Percentiles rank a stretch among this genome's conserved stretches.
phyloP scores from a whole-genome alignment of 129 eudicot species.

The Helichrysum umbraculigerum region DNA sequence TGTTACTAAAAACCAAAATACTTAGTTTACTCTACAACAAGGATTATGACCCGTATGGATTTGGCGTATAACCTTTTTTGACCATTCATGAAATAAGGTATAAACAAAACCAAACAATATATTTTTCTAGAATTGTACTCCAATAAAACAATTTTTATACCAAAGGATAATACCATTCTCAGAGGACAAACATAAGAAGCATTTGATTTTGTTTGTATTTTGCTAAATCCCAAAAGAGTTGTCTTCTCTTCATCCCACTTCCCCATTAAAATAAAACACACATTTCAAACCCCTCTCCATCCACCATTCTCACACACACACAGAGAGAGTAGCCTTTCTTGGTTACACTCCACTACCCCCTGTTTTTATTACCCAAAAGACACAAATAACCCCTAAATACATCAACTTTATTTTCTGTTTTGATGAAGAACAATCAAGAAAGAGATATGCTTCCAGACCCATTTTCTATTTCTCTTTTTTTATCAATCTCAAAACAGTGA shows the following conservation, averaged over 20 bases:
- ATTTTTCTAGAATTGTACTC: too few species aligned
- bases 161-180: not conserved
- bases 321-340: conserved; percentile 20
- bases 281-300: conserved; percentile 32
- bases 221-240: conserved; percentile 26
- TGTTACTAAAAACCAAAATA: too few species aligned
- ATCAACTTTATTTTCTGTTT: conserved; percentile 26
- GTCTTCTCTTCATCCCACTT: conserved; percentile 22
- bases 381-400: conserved; percentile 19
- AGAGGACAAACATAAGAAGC: conserved; percentile 26
- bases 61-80: too few species aligned
- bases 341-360: conserved; percentile 47
- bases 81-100: not conserved
- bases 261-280: conserved; percentile 30
- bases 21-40: too few species aligned
- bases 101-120: not conserved
- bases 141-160: not conserved
- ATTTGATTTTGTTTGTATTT: conserved; percentile 28
- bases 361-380: conserved; percentile 38
- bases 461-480: conserved; percentile 14
- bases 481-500: conserved; percentile 32
- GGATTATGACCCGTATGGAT: too few species aligned
- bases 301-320: conserved; percentile 10
- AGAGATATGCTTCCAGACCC: conserved; percentile 15
- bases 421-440: conserved; percentile 33